phyloP scores from a whole-genome alignment of 179 eudicot genomes.

The Heliamphora pulchella region DNA sequence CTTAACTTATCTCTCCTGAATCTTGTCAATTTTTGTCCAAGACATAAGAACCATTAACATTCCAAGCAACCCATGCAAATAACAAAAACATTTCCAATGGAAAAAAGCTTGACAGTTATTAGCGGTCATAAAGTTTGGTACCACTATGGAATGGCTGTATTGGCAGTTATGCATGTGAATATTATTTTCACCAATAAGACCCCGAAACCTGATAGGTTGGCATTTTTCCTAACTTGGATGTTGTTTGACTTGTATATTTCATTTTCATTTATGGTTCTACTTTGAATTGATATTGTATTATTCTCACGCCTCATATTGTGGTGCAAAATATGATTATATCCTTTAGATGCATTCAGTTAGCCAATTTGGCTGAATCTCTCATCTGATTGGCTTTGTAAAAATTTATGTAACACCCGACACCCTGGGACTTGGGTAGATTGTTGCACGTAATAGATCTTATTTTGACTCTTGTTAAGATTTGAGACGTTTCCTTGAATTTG shows the following conservation, averaged over 20 bases:
- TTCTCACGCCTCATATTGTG: background rate
- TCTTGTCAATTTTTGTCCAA: too few relatives aligned
- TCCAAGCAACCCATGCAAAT: background rate
- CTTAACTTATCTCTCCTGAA: background rate
- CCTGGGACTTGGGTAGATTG: background rate
- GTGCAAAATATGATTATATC: background rate
- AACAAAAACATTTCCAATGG: background rate
- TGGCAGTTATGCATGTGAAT: background rate
- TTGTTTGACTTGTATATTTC: background rate
- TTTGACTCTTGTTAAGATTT: background rate
- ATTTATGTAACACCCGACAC: background rate
- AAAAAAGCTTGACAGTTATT: background rate
- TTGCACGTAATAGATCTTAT: background rate
- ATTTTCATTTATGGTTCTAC: background rate
- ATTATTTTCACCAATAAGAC: background rate
- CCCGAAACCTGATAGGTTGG: background rate
- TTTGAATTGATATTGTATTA: background rate
- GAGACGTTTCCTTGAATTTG: too few relatives aligned
- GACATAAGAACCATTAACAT: background rate
- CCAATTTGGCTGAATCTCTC: constrained; percentile 10
- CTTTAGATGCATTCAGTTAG: background rate
- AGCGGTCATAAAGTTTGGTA: background rate
- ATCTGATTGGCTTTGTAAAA: background rate
- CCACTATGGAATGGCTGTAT: background rate
- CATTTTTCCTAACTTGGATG: background rate